Conservation (phyloP, 2,329 filamentous ascomycete genomes). For the Pseudogymnoascus sp. region DNA sequence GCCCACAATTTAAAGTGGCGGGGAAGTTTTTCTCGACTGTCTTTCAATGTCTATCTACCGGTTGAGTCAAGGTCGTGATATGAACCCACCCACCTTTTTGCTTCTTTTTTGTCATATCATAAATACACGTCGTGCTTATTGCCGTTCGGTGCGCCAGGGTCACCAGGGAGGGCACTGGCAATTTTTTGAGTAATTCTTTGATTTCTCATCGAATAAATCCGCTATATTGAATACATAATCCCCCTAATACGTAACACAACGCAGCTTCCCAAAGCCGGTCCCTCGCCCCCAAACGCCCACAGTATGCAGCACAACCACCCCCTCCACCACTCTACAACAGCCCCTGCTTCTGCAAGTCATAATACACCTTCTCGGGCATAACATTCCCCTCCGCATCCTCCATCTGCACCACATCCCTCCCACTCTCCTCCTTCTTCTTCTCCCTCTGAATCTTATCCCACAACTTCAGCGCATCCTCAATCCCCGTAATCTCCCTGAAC, state of each 20-base stretch:
- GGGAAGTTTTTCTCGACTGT: too few relatives aligned
- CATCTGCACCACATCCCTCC: constrained; percentile 76
- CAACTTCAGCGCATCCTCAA: constrained; percentile 78
- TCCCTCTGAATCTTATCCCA: constrained; percentile 93
- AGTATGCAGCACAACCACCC: neutral
- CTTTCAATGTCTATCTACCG: too few relatives aligned
- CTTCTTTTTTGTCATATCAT: too few relatives aligned
- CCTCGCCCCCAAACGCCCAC: neutral
- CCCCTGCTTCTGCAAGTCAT: constrained; percentile 89
- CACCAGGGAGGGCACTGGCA: too few relatives aligned
- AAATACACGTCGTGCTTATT: too few relatives aligned
- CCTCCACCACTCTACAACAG: constrained; percentile 47
- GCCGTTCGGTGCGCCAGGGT: too few relatives aligned
- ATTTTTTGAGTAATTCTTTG: neutral
- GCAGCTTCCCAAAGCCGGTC: neutral
- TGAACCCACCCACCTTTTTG: too few relatives aligned
- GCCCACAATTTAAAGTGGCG: too few relatives aligned
- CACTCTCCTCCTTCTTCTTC: constrained; percentile 73
- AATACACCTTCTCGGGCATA: constrained; percentile 98
- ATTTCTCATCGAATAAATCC: neutral
- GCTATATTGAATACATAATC: neutral
- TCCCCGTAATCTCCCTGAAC: constrained; percentile 89
- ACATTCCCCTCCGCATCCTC: constrained; percentile 96
- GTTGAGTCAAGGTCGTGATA: too few relatives aligned
- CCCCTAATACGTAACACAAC: neutral